Base-by-base conservation (phyloP, 73 alveolate species). In the Loxodes magnus region DNA sequence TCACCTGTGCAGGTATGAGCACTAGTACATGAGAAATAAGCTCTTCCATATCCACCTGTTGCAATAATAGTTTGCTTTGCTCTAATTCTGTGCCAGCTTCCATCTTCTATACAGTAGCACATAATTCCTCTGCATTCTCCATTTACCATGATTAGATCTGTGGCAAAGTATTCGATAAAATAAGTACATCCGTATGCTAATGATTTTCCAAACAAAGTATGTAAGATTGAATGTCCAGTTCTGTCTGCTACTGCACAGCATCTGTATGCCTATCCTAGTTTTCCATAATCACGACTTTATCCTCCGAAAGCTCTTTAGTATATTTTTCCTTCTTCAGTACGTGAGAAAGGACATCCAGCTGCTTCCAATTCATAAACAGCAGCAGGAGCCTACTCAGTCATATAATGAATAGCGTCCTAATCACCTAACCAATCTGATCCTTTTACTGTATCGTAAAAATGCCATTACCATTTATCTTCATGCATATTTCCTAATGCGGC, bases 1-100 rank as follows among this genome's bases (percentile, higher is more conserved):
- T 72, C 92, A 43, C 98, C 98, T 35, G 98, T 89, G 69, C 98
- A 89, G 10, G 98, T 89, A 77, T 89, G 98, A 5, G 98, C 98
- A 20, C 91, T 64, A n/a, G 98, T 89, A 75, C 98, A 85, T 37
- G 96, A 85, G 69, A 69, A 81, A 54, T 73, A 85, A 21, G 94
- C 83, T 34, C 96, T 79, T 17, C 96, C 96, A 26, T 74, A 80
- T 51, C 96, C 96, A 27, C 96, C 96, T 19, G 96, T 77, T 6
- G 96, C 98, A 16, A 82, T 16, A 51, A 82, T 66, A 31, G 95
- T 82, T 38, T 66, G 52, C 28, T 70, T 66, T 9, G 95, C 87
- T 20, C 91, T 82, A 73, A 82, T 77, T 51, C 91, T 76, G 43
- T 82, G 95, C 56, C 76, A 64, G n/a, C 91, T 70, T 38, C 95